These are phyloP conservation scores for Arabidopsis suecica DNA, from an alignment of 345 rosid genomes.

Conservation along the genomic window DNA sequence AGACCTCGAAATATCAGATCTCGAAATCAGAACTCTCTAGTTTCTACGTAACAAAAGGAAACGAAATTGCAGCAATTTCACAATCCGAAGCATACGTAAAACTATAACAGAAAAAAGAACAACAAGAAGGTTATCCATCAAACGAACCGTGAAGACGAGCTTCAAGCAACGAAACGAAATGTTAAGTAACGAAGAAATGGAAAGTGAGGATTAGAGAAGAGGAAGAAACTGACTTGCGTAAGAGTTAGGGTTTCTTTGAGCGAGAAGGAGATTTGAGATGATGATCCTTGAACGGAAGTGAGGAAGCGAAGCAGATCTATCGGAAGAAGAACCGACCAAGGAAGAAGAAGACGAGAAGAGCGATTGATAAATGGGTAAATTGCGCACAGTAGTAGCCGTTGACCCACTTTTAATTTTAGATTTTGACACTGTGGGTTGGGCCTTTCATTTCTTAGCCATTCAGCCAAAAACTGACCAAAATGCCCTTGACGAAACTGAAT, in stretches of 20 bases:
- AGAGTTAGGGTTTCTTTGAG: background rate
- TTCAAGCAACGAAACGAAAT: too few relatives aligned
- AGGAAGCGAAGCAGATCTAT: background rate
- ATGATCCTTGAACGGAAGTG: background rate
- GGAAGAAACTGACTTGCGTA: background rate
- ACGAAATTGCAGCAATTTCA: background rate
- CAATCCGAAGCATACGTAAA: background rate
- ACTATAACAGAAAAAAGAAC: background rate
- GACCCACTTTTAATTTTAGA: too few relatives aligned
- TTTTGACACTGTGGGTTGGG: too few relatives aligned
- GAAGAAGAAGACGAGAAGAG: background rate
- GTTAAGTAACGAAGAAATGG: background rate
- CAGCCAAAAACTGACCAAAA: too few relatives aligned
- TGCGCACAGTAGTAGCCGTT: too few relatives aligned
- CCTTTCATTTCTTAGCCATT: too few relatives aligned
- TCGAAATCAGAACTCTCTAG: background rate
- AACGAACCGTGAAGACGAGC: too few relatives aligned
- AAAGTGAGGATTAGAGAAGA: background rate
- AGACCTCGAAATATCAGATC: background rate
- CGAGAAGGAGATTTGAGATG: background rate
- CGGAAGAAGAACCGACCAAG: conserved; percentile 3
- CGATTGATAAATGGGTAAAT: background rate
- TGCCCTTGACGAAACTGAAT: too few relatives aligned
- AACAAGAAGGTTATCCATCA: background rate
- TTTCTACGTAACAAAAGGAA: background rate